Evolutionary conservation across 148 eudicot genomes (phyloP).

Genomic region (Heliamphora exappendiculata): DNA sequence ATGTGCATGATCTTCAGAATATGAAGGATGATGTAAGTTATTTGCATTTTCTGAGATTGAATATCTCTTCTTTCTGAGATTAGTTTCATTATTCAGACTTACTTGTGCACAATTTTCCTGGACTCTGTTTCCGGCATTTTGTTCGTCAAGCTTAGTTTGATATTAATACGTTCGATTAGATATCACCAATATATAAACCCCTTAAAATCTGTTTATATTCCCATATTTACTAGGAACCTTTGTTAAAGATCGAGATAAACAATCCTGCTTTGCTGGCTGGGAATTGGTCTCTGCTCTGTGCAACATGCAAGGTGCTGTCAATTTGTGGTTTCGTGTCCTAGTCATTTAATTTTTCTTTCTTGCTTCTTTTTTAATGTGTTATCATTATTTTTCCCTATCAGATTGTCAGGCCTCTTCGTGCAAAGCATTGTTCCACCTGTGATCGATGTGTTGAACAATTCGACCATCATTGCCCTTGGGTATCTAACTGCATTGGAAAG

Average conservation of each 20-base stretch:
- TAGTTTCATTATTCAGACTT: background rate
- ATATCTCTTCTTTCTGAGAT: background rate
- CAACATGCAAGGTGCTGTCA: constrained; percentile 80
- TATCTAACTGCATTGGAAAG: constrained; percentile 96
- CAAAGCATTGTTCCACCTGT: constrained; percentile 97
- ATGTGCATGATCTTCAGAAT: constrained; percentile 65
- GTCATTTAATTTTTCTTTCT: background rate
- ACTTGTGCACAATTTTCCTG: background rate
- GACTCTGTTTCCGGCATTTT: background rate
- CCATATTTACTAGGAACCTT: constrained; percentile 60
- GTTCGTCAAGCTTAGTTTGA: constrained; percentile 1
- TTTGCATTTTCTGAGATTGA: constrained; percentile 1
- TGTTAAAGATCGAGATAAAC: constrained; percentile 74
- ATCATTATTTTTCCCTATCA: constrained; percentile 19
- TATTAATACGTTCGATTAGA: background rate
- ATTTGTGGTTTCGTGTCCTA: constrained; percentile 4
- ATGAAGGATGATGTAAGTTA: constrained; percentile 94
- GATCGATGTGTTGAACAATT: constrained; percentile 99
- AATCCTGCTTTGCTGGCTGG: constrained; percentile 88
- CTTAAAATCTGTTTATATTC: background rate
- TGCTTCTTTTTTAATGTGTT: background rate
- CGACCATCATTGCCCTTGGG: constrained; percentile 99
- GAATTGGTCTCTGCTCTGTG: constrained; percentile 97
- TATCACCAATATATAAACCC: background rate
- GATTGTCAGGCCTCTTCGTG: constrained; percentile 98